A percentile compares a stretch with the other conserved stretches of the same genome.
These are phyloP conservation scores for Colletotrichum noveboracense DNA, from an alignment of 2,329 filamentous ascomycete species.

Conservation along the genomic window DNA sequence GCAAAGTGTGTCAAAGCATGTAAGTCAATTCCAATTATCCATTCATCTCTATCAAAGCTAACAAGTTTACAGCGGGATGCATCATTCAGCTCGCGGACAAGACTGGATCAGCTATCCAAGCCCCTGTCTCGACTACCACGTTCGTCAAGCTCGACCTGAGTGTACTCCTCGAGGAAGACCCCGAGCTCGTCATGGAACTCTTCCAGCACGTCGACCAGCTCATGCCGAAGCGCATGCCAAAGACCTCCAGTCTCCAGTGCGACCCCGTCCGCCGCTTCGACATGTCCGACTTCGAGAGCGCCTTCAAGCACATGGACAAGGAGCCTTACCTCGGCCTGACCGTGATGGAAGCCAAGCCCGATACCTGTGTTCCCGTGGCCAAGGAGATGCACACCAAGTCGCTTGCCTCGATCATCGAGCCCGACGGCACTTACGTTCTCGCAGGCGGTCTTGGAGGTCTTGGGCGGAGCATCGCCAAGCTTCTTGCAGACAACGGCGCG, in stretches of 20 bases:
- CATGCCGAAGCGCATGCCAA: not conserved
- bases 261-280: not conserved
- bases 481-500: constrained; percentile 56
- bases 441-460: constrained; percentile 63
- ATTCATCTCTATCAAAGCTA: not conserved
- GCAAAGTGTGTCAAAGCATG: constrained; percentile 39
- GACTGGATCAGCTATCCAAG: constrained; percentile 17
- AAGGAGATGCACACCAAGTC: constrained; percentile 24
- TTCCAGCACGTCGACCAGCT: constrained; percentile 25
- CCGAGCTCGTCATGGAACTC: constrained; percentile 33
- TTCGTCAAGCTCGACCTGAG: constrained; percentile 38
- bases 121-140: constrained; percentile 17
- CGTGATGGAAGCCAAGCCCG: not conserved
- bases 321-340: not conserved
- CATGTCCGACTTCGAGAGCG: constrained; percentile 28
- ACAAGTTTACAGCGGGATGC: constrained; percentile 31
- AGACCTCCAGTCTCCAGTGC: not conserved
- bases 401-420: constrained; percentile 36
- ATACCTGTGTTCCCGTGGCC: constrained; percentile 26
- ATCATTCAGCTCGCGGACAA: constrained; percentile 35
- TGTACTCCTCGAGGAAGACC: constrained; percentile 35
- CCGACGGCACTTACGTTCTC: constrained; percentile 55
- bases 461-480: constrained; percentile 56
- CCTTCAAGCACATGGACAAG: constrained; percentile 30
- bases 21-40: constrained; percentile 24